Evolutionary conservation across 345 rosid species (phyloP).

Genomic region (Pugionium cornutum): DNA sequence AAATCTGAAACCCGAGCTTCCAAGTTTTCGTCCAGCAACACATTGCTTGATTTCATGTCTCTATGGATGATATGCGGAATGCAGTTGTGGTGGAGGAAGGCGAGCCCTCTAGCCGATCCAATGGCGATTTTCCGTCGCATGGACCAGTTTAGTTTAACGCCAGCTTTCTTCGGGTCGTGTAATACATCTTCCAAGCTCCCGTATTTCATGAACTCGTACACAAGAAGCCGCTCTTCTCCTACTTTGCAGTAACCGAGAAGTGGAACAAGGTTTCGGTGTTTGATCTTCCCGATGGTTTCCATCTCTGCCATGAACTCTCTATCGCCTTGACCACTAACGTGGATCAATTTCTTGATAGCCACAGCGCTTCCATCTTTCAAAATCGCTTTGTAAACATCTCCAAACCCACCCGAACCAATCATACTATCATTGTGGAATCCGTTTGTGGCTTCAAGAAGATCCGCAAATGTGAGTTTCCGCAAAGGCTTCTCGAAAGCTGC

Average conservation of each 20-base stretch:
- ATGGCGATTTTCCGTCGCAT: conserved; percentile 79
- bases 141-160: conserved; percentile 79
- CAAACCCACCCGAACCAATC: conserved; percentile 95
- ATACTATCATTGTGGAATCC: conserved; percentile 82
- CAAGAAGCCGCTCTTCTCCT: conserved; percentile 87
- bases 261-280: conserved; percentile 90
- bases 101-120: conserved; percentile 90
- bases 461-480: conserved; percentile 79
- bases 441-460: conserved; percentile 90
- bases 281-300: conserved; percentile 97
- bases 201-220: conserved; percentile 89
- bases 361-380: conserved; percentile 85
- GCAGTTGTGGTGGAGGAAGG: conserved; percentile 90
- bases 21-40: conserved; percentile 75
- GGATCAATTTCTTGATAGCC: conserved; percentile 93
- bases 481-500: conserved; percentile 88
- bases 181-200: conserved; percentile 96
- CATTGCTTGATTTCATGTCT: conserved; percentile 98
- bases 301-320: conserved; percentile 94
- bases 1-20: conserved; percentile 97
- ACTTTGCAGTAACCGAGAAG: conserved; percentile 92
- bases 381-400: conserved; percentile 90
- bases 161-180: conserved; percentile 64
- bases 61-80: conserved; percentile 88
- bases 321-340: conserved; percentile 94